phyloP scores from a whole-genome alignment of 495 filamentous ascomycete genomes.

The Tuber magnatum region DNA sequence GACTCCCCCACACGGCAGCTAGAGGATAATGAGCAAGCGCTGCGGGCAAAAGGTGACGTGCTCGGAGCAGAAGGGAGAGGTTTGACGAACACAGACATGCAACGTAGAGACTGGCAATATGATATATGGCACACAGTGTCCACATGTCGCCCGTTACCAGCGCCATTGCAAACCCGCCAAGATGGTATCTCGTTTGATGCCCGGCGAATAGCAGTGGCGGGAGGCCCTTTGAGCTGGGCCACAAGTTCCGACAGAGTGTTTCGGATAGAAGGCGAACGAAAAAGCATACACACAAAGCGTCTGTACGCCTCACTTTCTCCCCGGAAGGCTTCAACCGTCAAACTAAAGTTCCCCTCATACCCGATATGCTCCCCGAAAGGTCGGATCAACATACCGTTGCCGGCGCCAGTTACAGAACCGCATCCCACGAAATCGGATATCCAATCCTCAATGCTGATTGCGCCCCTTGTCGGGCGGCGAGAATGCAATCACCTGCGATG shows the following conservation, averaged over 20 bases:
- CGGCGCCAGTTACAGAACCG: background rate
- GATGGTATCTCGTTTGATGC: background rate
- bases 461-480: background rate
- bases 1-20: background rate
- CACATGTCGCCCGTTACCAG: background rate
- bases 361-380: background rate
- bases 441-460: background rate
- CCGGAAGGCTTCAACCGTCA: background rate
- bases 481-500: background rate
- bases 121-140: background rate
- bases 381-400: background rate
- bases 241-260: background rate
- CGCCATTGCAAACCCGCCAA: background rate
- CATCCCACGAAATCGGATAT: background rate
- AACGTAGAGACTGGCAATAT: background rate
- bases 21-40: background rate
- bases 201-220: background rate
- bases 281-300: background rate
- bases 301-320: background rate
- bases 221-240: background rate
- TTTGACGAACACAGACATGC: background rate
- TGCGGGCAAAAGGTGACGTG: background rate
- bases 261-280: background rate
- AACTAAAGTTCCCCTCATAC: background rate
- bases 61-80: background rate